phyloP scores from a whole-genome alignment of 108 stramenopile species.

The Skeletonema menzelii region DNA sequence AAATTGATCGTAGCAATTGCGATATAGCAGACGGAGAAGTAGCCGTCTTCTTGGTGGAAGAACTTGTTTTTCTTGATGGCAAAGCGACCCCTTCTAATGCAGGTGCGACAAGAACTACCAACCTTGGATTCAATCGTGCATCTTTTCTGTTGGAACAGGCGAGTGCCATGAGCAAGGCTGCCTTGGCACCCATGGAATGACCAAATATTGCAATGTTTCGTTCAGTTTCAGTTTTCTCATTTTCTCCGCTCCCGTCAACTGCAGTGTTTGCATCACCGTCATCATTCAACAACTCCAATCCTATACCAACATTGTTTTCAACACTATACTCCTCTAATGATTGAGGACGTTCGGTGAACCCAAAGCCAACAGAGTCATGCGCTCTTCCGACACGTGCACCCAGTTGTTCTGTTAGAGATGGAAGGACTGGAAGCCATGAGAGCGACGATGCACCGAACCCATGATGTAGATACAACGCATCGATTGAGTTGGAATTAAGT shows the following conservation, averaged over 20 bases:
- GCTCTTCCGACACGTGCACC: conserved; percentile 52
- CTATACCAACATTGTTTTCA: conserved; percentile 53
- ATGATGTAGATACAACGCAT: conserved; percentile 72
- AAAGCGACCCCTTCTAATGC: conserved; percentile 54
- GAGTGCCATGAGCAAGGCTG: conserved; percentile 68
- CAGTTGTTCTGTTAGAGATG: conserved; percentile 49
- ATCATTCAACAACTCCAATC: conserved; percentile 32
- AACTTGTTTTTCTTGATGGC: background rate
- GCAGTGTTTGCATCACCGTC: background rate
- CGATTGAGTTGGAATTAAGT: background rate
- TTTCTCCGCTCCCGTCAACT: background rate
- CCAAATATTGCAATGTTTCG: conserved; percentile 66
- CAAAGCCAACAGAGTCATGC: conserved; percentile 85
- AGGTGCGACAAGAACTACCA: conserved; percentile 74
- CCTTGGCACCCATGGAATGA: conserved; percentile 75
- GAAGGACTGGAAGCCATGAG: conserved; percentile 72
- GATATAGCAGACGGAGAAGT: background rate
- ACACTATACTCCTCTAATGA: conserved; percentile 41
- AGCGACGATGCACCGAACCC: conserved; percentile 87
- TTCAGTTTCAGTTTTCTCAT: conserved; percentile 5
- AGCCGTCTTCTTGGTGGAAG: background rate
- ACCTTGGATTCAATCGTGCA: conserved; percentile 5
- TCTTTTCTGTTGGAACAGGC: conserved; percentile 25
- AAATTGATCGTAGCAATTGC: background rate
- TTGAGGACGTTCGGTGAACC: conserved; percentile 78